Evolutionary conservation across 257 asterid species (phyloP).

Genomic region (Solanum corneliomulleri): DNA sequence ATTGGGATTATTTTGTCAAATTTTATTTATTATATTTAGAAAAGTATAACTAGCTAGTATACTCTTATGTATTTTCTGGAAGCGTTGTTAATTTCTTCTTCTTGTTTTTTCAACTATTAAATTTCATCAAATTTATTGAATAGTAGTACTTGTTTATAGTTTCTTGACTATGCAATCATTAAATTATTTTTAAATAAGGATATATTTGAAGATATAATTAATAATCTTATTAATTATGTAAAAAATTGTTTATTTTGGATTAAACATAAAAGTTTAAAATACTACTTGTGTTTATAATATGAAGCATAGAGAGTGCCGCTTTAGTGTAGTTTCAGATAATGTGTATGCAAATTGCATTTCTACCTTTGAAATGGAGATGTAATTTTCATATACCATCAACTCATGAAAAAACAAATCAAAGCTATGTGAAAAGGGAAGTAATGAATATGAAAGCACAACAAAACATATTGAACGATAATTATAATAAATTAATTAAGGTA

Average conservation of each 20-base stretch:
- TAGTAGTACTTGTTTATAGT: too few species aligned
- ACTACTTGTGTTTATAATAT: too few species aligned
- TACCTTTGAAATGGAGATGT: too few species aligned
- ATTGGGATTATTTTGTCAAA: neutral
- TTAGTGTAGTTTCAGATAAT: too few species aligned
- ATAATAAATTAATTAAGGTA: too few species aligned
- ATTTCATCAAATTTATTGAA: neutral
- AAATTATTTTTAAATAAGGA: neutral
- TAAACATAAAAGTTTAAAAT: too few species aligned
- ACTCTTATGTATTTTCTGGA: neutral
- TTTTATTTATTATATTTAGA: neutral
- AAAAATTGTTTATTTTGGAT: neutral
- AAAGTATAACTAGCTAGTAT: neutral
- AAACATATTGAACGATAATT: too few species aligned
- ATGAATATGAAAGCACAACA: too few species aligned
- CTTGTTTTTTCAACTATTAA: neutral
- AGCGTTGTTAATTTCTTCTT: neutral
- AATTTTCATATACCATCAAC: rapidly evolving
- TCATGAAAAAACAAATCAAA: too few species aligned
- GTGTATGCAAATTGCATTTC: too few species aligned
- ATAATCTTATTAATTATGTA: neutral
- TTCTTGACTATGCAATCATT: neutral
- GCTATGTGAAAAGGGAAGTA: too few species aligned
- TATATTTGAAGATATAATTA: neutral
- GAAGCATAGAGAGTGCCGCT: too few species aligned